Base-by-base conservation (phyloP, 805 yeast species). In the Candida nonsorbophila region DNA sequence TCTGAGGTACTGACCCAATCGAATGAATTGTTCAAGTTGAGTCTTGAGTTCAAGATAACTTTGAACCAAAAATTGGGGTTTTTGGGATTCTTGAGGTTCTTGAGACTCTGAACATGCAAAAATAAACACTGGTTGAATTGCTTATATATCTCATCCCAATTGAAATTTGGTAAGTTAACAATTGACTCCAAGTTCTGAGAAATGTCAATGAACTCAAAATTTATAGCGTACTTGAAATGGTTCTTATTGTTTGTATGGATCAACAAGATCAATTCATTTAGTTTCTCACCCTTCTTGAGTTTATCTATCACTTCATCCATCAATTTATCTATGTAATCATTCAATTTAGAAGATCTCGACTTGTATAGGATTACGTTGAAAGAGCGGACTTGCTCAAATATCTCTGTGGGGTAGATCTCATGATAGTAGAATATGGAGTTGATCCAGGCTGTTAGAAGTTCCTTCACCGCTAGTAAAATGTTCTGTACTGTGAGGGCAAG, bases 371-470 rank as follows among this genome's bases (percentile, higher is more conserved):
- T 53, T n/a, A 58, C 34, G 25, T 67, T 67, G 40, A 70, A 70
- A 17, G 67, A 57, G 14, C 63, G 59, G 3, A 55, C 53, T 8
- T 47, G 45, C 14, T 53, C 58, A 44, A 72, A 83, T 0, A 79
- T 60, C 28, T 59, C 67, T 1, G 33, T 42, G 0, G 79, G 79
- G 41, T 82, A 82, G 0, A 82, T 51, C 1, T 53, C 46, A 26
- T 77, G 64, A 28, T 68, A 53, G 46, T 70, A 78, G 27, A 79
- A 50, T 1, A 79, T 58, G 23, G 74, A 74, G 35, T 79, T 79
- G 7, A 73, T 44, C 55, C 71, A 64, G 1, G 69, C 72, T 3
- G 59, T 53, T 8, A 79, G 35, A 29, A 76, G 68, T 42, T 75
- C 81, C 16, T 68, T 51, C 5, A 77, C 10, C 10, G 10, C 10